Percentiles rank a stretch among this genome's conserved stretches.
Conservation (phyloP, 2,329 filamentous ascomycete genomes). For the Rosellinia necatrix region DNA sequence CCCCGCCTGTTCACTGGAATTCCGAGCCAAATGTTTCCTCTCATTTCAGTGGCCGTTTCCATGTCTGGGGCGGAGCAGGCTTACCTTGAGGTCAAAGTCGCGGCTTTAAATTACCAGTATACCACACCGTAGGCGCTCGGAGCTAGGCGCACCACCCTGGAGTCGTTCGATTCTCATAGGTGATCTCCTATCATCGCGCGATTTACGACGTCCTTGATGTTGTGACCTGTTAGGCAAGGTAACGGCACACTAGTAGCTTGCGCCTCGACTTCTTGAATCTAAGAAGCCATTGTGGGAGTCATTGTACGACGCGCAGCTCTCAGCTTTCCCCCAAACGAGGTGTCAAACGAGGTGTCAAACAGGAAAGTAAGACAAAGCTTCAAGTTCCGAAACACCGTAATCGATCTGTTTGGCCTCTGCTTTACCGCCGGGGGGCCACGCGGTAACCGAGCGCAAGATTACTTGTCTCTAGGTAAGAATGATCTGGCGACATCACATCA, state of each 20-base stretch:
- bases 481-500: constrained; percentile 10
- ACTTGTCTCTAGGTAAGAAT: constrained; percentile 1
- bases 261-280: constrained; percentile 16
- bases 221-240: constrained; percentile 9
- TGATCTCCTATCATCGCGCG: constrained; percentile 20
- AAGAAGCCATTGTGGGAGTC: constrained; percentile 6
- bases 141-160: constrained; percentile 4
- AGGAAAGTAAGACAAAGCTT: constrained; percentile 14
- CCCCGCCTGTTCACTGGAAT: too few relatives aligned
- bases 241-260: not conserved
- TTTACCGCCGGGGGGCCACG: constrained; percentile 12
- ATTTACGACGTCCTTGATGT: constrained; percentile 14
- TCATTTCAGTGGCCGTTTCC: constrained; percentile 9
- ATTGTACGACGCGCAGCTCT: constrained; percentile 16
- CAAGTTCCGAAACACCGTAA: constrained; percentile 4
- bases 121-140: constrained; percentile 5
- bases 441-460: constrained; percentile 10
- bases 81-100: not conserved
- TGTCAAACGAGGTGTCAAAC: constrained; percentile 19
- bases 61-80: constrained; percentile 1
- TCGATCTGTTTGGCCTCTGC: constrained; percentile 5
- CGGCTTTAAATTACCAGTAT: constrained; percentile 12
- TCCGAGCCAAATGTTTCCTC: constrained; percentile 11
- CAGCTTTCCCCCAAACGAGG: too few relatives aligned
- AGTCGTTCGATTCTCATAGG: constrained; percentile 1